Evolutionary conservation across 2,329 filamentous ascomycete species (phyloP).

Genomic region (Hypoxylon sp.): DNA sequence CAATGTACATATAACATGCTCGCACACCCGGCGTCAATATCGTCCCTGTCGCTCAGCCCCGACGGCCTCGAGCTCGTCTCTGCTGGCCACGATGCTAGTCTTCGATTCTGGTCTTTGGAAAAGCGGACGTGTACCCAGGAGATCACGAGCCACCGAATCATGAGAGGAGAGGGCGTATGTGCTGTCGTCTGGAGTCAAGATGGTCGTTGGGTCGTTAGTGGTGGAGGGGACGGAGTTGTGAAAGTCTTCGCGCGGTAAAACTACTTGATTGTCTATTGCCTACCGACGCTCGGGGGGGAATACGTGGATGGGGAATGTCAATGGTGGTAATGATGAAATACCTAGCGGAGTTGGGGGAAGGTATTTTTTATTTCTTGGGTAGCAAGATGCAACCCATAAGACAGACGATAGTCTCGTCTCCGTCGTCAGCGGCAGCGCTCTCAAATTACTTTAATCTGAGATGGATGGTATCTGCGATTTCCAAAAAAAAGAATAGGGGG

Average conservation of each 20-base stretch:
- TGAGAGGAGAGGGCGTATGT: conserved; percentile 96
- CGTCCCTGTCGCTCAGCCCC: conserved; percentile 88
- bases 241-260: conserved; percentile 81
- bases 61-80: conserved; percentile 95
- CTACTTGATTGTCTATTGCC: background rate
- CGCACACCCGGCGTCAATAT: conserved; percentile 93
- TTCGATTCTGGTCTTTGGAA: conserved; percentile 97
- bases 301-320: conserved; percentile 11
- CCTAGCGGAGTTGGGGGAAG: conserved; percentile 31
- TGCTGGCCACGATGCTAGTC: conserved; percentile 92
- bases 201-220: conserved; percentile 92
- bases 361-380: conserved; percentile 15
- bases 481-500: background rate
- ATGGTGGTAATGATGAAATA: conserved; percentile 22
- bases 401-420: conserved; percentile 19
- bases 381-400: conserved; percentile 16
- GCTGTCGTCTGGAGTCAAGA: conserved; percentile 96
- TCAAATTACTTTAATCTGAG: conserved; percentile 10
- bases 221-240: conserved; percentile 93
- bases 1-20: conserved; percentile 99
- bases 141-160: conserved; percentile 90
- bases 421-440: conserved; percentile 13
- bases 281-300: conserved; percentile 1
- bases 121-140: conserved; percentile 96
- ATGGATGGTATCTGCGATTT: conserved; percentile 17